Conservation (phyloP, 2,329 filamentous ascomycete genomes). For the Aureobasidium sp. region DNA sequence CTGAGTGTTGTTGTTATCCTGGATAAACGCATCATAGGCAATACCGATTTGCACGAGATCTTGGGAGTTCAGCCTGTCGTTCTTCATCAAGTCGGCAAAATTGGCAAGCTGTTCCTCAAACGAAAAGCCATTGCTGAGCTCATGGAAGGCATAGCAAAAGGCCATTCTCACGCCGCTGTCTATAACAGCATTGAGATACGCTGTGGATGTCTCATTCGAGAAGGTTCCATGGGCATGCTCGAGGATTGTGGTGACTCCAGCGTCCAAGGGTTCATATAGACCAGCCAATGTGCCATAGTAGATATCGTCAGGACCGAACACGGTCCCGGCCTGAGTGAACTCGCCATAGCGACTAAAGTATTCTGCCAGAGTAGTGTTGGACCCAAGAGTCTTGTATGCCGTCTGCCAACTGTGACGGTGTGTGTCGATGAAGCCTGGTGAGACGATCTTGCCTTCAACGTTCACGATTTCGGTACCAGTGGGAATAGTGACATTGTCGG, state of each 20-base stretch:
- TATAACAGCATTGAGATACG: conserved; percentile 9
- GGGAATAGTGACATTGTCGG: not conserved
- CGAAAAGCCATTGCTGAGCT: not conserved
- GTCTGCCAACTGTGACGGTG: conserved; percentile 50
- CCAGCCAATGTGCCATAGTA: conserved; percentile 43
- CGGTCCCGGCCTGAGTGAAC: conserved; percentile 22
- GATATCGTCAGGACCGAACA: conserved; percentile 38
- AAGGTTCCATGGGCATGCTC: conserved; percentile 47
- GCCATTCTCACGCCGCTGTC: conserved; percentile 18
- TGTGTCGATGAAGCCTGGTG: conserved; percentile 39
- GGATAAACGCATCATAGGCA: not conserved
- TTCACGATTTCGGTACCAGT: conserved; percentile 32
- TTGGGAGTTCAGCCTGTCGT: not conserved
- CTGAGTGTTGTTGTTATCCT: not conserved
- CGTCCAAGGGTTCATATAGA: conserved; percentile 46
- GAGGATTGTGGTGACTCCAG: conserved; percentile 47
- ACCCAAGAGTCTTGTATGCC: conserved; percentile 45
- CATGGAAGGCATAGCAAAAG: conserved; percentile 34
- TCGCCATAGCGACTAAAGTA: conserved; percentile 42
- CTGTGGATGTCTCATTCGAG: conserved; percentile 14
- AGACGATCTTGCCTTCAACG: conserved; percentile 29
- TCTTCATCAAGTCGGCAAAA: not conserved
- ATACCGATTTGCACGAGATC: not conserved
- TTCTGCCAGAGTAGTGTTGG: conserved; percentile 45
- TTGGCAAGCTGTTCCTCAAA: conserved; percentile 5